phyloP scores from a whole-genome alignment of 2,329 filamentous ascomycete genomes.

The Plectosphaerella plurivora region DNA sequence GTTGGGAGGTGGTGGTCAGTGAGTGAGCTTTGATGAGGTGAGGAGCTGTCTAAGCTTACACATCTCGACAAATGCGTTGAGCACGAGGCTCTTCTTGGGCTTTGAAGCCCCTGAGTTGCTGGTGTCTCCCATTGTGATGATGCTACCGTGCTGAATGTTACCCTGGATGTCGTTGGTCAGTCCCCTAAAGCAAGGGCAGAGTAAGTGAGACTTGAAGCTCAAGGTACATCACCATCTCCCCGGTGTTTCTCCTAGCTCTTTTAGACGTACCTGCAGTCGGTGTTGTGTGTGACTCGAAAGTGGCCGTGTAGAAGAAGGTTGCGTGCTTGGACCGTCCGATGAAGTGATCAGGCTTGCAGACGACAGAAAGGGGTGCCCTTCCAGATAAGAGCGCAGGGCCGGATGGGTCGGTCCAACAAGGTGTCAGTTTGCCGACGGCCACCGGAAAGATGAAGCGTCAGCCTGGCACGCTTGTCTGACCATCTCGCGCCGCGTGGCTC shows the following conservation, averaged over 20 bases:
- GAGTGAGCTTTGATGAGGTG: neutral
- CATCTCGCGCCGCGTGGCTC: too few relatives aligned
- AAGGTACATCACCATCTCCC: too few relatives aligned
- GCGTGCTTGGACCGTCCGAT: neutral
- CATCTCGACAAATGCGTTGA: constrained; percentile 39
- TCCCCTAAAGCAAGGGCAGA: too few relatives aligned
- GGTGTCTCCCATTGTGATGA: neutral
- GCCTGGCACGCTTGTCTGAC: too few relatives aligned
- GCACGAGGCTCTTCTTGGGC: constrained; percentile 32
- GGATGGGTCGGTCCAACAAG: too few relatives aligned
- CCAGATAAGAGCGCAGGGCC: too few relatives aligned
- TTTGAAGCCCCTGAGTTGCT: neutral
- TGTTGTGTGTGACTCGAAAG: too few relatives aligned
- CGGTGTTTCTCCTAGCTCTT: too few relatives aligned
- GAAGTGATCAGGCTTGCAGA: neutral
- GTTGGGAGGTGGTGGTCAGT: neutral
- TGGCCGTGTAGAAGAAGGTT: neutral
- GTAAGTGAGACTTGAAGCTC: too few relatives aligned
- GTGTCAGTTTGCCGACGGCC: too few relatives aligned
- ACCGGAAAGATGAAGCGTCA: too few relatives aligned
- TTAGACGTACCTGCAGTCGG: too few relatives aligned
- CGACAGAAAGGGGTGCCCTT: neutral
- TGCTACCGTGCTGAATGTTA: neutral
- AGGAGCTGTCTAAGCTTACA: constrained; percentile 17
- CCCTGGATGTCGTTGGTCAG: neutral